Percentiles rank a stretch among this genome's conserved stretches.
phyloP scores from a whole-genome alignment of 148 eudicot species.

The Chenopodium formosanum region DNA sequence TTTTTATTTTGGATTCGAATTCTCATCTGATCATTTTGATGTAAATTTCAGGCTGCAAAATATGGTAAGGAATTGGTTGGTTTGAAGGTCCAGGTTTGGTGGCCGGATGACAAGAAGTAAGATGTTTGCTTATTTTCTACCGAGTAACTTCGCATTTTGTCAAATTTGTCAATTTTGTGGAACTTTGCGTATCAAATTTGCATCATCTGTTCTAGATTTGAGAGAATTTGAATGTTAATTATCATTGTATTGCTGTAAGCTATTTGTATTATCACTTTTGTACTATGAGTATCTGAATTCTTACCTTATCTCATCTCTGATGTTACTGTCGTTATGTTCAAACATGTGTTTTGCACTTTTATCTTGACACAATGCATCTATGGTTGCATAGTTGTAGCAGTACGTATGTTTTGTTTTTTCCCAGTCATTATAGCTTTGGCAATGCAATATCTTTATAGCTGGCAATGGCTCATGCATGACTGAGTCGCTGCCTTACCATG shows the following conservation, averaged over 20 bases:
- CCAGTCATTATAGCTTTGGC: background rate
- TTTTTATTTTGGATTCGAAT: background rate
- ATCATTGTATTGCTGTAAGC: background rate
- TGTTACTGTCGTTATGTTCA: background rate
- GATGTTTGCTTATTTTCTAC: slow-evolving; percentile 18
- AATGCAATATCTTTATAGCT: background rate
- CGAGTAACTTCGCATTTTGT: background rate
- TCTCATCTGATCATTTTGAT: background rate
- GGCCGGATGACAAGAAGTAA: slow-evolving; percentile 75
- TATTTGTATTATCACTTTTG: background rate
- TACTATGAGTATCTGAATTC: background rate
- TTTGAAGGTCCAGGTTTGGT: slow-evolving; percentile 65
- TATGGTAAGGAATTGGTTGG: slow-evolving; percentile 52
- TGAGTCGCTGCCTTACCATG: background rate
- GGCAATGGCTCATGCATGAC: background rate
- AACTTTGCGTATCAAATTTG: background rate
- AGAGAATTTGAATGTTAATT: background rate
- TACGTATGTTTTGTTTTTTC: background rate
- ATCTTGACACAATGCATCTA: background rate
- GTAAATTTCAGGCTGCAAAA: slow-evolving; percentile 46
- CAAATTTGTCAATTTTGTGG: background rate
- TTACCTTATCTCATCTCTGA: background rate
- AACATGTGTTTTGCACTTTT: background rate
- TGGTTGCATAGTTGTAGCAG: background rate
- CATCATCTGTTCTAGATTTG: background rate